Percentiles rank a stretch among this genome's conserved stretches.
phyloP scores from a whole-genome alignment of 495 filamentous ascomycete species.

The Aspergillus ellipticus region DNA sequence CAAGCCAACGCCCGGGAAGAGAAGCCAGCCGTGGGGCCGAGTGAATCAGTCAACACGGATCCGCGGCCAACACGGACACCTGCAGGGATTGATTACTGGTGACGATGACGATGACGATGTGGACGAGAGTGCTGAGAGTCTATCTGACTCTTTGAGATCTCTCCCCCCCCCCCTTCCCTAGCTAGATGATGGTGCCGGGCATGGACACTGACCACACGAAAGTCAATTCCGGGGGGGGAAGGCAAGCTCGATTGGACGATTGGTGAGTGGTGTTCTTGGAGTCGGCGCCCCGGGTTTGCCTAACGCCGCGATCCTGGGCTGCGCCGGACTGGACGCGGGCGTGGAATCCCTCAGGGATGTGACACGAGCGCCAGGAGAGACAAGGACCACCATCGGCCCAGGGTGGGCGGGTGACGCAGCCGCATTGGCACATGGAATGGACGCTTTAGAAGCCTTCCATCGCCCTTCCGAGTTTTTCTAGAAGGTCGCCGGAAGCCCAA shows the following conservation, averaged over 20 bases:
- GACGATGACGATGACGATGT: not conserved
- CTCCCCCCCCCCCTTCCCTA: too few relatives aligned
- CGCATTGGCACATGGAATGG: constrained; percentile 12
- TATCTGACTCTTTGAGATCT: too few relatives aligned
- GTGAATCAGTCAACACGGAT: constrained; percentile 12
- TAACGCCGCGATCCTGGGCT: not conserved
- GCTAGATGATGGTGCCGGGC: too few relatives aligned
- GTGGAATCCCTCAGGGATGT: not conserved
- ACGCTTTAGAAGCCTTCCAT: constrained; percentile 25
- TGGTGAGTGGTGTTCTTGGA: too few relatives aligned
- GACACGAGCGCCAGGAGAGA: constrained; percentile 11
- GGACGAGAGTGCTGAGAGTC: not conserved
- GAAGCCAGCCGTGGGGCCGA: constrained; percentile 15
- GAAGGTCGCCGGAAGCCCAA: constrained; percentile 34
- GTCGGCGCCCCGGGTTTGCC: not conserved
- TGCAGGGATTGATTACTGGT: constrained; percentile 10
- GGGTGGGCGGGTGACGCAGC: constrained; percentile 10
- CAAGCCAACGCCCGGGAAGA: constrained; percentile 1
- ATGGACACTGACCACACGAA: not conserved
- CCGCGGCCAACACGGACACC: constrained; percentile 23
- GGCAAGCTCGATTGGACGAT: too few relatives aligned
- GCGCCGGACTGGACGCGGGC: too few relatives aligned
- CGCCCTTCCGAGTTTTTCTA: constrained; percentile 35
- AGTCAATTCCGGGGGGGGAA: not conserved
- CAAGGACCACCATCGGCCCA: constrained; percentile 4